Base-by-base conservation (phyloP, 257 asterid genomes). In the Avicennia marina region DNA sequence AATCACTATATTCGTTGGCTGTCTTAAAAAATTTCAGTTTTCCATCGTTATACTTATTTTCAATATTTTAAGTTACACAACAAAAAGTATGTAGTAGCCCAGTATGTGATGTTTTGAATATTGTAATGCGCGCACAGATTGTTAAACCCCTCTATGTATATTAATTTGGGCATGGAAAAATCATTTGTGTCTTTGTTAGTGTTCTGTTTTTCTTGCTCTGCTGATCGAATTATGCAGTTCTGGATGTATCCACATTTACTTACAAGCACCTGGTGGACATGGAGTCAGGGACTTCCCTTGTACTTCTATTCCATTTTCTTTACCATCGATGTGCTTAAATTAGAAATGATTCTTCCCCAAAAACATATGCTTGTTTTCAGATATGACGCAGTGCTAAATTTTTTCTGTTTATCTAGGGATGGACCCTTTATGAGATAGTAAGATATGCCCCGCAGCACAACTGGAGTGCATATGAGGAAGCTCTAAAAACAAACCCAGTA, bases 401-500 rank as follows among this genome's bases (percentile, higher is more conserved):
- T 29, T 29, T 29, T 8, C 8, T 29, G 34, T 29, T 4, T 29
- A 29, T 46, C 11, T 54, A 89, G 96, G 96, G 95, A 49, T 89
- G 96, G 96, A 85, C 96, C 17, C 60, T 89, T 21, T 85, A 29
- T 18, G 95, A 89, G 68, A 83, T 89, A 72, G 36, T 89, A 68
- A 81, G 95, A 72, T 89, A 89, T 38, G 95, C 94, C 7, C 95
- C 96, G 17, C 87, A 78, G 53, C 96, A 89, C 75, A 85, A 75
- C 70, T 85, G 96, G 95, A 79, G 47, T 68, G 96, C 96, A 17
- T 85, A 89, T 20, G 95, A 89, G 70, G 94, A 79, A 70, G 90
- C 90, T 72, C 94, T 89, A 38, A 85, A 73, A 69, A 63, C 81
- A 12, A 89, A 89, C 58, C 97, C 94, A 0, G 87, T 89, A 43